phyloP scores from a whole-genome alignment of 805 yeast genomes.

The Candida parachauliodes region DNA sequence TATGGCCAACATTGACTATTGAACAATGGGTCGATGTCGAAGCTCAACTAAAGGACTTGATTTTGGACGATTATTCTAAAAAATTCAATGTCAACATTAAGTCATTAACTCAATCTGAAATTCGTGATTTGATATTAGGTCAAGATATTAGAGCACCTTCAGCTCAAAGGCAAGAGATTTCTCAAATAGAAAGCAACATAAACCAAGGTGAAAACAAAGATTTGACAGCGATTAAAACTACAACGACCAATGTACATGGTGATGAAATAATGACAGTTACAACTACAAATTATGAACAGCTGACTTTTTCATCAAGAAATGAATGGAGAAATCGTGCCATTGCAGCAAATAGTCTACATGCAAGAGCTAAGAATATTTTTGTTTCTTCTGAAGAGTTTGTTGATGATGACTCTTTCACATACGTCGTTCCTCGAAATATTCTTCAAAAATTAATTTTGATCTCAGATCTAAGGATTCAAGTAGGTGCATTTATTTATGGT shows the following conservation, averaged over 20 bases:
- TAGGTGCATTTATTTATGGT: constrained; percentile 82
- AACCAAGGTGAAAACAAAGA: constrained; percentile 47
- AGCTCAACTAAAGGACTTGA: constrained; percentile 80
- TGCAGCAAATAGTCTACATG: constrained; percentile 65
- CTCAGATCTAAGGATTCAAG: constrained; percentile 76
- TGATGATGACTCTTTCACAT: constrained; percentile 55
- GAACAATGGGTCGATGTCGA: constrained; percentile 94
- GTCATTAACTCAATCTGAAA: constrained; percentile 87
- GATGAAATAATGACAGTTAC: constrained; percentile 95
- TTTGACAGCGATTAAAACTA: constrained; percentile 73
- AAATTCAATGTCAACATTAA: constrained; percentile 83
- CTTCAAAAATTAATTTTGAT: constrained; percentile 73
- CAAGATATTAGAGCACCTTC: constrained; percentile 93
- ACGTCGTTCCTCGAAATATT: constrained; percentile 78
- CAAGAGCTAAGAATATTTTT: constrained; percentile 67
- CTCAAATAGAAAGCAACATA: constrained; percentile 56
- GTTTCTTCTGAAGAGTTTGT: constrained; percentile 67
- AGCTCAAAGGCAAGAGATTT: constrained; percentile 76
- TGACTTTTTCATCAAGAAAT: constrained; percentile 73
- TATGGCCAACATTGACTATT: constrained; percentile 88
- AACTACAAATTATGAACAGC: constrained; percentile 83
- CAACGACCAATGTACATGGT: constrained; percentile 88
- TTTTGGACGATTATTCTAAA: constrained; percentile 78
- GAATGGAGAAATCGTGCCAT: constrained; percentile 92
- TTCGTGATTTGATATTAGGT: constrained; percentile 89